Evolutionary conservation across 495 filamentous ascomycete species (phyloP).

Genomic region (Ramalina intermedia): DNA sequence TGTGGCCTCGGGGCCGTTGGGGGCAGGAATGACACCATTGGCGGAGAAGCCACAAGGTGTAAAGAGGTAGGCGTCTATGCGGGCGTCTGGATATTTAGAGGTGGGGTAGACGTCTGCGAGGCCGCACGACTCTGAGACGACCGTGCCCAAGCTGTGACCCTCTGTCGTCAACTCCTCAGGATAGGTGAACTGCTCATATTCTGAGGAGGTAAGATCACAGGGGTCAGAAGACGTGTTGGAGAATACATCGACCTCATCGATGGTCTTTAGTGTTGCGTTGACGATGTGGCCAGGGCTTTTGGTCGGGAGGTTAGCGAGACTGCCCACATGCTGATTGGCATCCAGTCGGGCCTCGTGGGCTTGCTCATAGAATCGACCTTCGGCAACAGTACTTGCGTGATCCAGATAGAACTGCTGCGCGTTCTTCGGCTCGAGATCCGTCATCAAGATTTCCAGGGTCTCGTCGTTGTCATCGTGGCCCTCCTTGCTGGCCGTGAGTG

Average conservation of each 20-base stretch:
- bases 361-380: conserved; percentile 53
- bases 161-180: conserved; percentile 73
- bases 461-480: conserved; percentile 51
- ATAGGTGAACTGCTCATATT: conserved; percentile 39
- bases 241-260: conserved; percentile 55
- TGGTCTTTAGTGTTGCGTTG: conserved; percentile 24
- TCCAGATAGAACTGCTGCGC: conserved; percentile 95
- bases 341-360: conserved; percentile 40
- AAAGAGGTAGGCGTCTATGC: conserved; percentile 93
- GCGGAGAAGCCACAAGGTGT: conserved; percentile 95
- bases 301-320: conserved; percentile 24
- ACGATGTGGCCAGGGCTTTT: neutral
- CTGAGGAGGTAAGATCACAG: conserved; percentile 37
- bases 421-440: conserved; percentile 82
- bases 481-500: conserved; percentile 19
- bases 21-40: conserved; percentile 87
- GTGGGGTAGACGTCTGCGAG: conserved; percentile 81
- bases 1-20: conserved; percentile 44
- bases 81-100: conserved; percentile 77
- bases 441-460: conserved; percentile 97
- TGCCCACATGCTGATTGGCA: conserved; percentile 36
- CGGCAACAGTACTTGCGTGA: conserved; percentile 79
- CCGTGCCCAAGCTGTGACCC: conserved; percentile 83
- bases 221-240: conserved; percentile 64
- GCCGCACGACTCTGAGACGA: conserved; percentile 84